phyloP scores from a whole-genome alignment of 106 monocot genomes.

The Alisma plantagoaquatica region DNA sequence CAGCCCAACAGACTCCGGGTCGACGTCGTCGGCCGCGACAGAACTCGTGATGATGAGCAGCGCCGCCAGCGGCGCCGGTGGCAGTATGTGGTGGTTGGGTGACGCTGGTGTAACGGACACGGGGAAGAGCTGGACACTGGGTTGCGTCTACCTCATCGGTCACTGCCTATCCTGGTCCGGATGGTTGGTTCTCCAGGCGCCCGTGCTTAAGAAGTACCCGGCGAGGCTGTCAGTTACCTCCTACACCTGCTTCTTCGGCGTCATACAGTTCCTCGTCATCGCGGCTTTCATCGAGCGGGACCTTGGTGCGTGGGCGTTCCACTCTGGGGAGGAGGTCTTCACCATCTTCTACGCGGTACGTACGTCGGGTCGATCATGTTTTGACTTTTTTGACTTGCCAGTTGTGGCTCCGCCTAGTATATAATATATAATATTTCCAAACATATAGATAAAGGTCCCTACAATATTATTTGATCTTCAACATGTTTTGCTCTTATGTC shows the following conservation, averaged over 20 bases:
- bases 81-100: background rate
- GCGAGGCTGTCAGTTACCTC: constrained; percentile 92
- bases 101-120: constrained; percentile 16
- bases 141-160: constrained; percentile 73
- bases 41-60: background rate
- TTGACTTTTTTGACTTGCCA: too few relatives aligned
- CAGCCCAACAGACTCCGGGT: too few relatives aligned
- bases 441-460: too few relatives aligned
- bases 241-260: constrained; percentile 97
- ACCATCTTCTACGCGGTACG: constrained; percentile 88
- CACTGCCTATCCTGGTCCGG: constrained; percentile 98
- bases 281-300: constrained; percentile 86
- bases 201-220: constrained; percentile 90
- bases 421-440: too few relatives aligned
- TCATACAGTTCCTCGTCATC: constrained; percentile 81
- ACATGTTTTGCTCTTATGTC: too few relatives aligned
- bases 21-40: constrained; percentile 13
- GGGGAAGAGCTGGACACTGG: constrained; percentile 81
- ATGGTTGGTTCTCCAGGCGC: constrained; percentile 90
- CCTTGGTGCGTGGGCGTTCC: constrained; percentile 57
- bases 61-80: background rate
- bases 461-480: too few relatives aligned
- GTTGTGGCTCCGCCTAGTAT: too few relatives aligned
- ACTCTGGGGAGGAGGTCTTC: constrained; percentile 68
- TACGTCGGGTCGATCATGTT: too few relatives aligned